Evolutionary conservation across 129 eudicot genomes (phyloP).

Genomic region (Lonicera japonica): DNA sequence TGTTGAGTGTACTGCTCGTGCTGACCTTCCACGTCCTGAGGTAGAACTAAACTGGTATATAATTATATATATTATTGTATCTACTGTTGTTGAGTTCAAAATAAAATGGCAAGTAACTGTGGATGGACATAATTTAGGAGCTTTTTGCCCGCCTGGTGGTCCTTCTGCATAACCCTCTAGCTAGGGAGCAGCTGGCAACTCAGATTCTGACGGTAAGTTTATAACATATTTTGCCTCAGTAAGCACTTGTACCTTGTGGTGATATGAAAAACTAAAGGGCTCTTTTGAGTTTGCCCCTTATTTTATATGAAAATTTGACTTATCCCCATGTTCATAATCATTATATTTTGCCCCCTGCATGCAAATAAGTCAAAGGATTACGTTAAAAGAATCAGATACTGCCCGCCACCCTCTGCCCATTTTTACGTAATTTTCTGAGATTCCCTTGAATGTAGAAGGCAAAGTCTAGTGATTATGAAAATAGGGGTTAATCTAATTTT

Average conservation of each 20-base stretch:
- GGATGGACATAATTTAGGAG: constrained; percentile 41
- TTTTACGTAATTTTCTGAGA: too few relatives aligned
- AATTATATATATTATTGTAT: constrained; percentile 1
- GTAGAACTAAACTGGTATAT: constrained; percentile 27
- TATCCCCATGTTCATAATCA: too few relatives aligned
- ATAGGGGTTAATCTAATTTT: too few relatives aligned
- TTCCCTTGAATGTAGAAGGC: too few relatives aligned
- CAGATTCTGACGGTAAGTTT: constrained; percentile 73
- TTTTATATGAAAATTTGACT: too few relatives aligned
- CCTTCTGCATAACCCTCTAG: constrained; percentile 94
- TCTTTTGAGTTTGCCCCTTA: too few relatives aligned
- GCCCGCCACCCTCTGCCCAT: too few relatives aligned
- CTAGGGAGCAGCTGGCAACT: constrained; percentile 88
- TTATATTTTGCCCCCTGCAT: too few relatives aligned
- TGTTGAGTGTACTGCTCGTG: constrained; percentile 81
- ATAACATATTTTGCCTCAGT: not conserved
- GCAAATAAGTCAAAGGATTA: too few relatives aligned
- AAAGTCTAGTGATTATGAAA: too few relatives aligned
- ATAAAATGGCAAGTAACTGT: not conserved
- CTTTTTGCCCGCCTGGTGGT: constrained; percentile 91
- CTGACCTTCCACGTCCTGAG: constrained; percentile 89
- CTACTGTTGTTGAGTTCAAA: constrained; percentile 3
- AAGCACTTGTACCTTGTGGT: not conserved
- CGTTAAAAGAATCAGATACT: too few relatives aligned
- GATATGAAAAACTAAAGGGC: not conserved